Evolutionary conservation across 352 stramenopile genomes (phyloP).

Genomic region (Globisporangium solare): DNA sequence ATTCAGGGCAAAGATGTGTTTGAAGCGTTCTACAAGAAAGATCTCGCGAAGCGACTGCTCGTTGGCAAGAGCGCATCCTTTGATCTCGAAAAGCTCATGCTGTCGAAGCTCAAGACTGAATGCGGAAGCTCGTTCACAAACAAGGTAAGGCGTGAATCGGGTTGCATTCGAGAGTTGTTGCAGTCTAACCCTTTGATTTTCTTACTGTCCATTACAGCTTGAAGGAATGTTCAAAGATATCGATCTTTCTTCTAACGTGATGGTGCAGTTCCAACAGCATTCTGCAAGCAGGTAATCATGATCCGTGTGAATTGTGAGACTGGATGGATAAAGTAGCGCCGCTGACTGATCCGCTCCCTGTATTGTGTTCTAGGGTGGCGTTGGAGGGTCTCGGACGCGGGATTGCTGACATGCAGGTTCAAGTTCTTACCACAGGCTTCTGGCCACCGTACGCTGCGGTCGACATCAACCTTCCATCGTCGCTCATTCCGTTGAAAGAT

Average conservation of each 20-base stretch:
- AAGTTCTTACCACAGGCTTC: constrained; percentile 97
- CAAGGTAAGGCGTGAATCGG: constrained; percentile 60
- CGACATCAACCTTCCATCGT: constrained; percentile 73
- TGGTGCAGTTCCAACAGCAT: constrained; percentile 89
- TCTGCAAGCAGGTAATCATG: constrained; percentile 50
- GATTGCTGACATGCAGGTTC: constrained; percentile 92
- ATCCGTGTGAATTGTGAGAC: neutral
- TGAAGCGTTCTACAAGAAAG: constrained; percentile 98
- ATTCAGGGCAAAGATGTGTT: constrained; percentile 98
- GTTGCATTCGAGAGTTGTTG: too few species aligned
- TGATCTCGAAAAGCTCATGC: constrained; percentile 96
- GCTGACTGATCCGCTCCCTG: neutral
- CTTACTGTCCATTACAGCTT: constrained; percentile 49
- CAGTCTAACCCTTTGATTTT: constrained; percentile 5
- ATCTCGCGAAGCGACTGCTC: constrained; percentile 96
- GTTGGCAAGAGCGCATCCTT: constrained; percentile 87
- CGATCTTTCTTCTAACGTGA: constrained; percentile 93
- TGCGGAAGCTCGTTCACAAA: constrained; percentile 97
- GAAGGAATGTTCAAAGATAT: constrained; percentile 99
- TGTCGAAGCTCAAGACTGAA: constrained; percentile 97
- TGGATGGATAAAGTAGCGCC: neutral
- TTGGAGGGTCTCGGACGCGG: constrained; percentile 40
- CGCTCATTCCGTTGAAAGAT: constrained; percentile 60
- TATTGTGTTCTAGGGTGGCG: constrained; percentile 25
- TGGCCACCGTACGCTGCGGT: constrained; percentile 93